Percentiles rank a stretch among this genome's conserved stretches.
These are phyloP conservation scores for Elaeis guineensis DNA, from an alignment of 176 grass and related monocot genomes.

Conservation along the genomic window DNA sequence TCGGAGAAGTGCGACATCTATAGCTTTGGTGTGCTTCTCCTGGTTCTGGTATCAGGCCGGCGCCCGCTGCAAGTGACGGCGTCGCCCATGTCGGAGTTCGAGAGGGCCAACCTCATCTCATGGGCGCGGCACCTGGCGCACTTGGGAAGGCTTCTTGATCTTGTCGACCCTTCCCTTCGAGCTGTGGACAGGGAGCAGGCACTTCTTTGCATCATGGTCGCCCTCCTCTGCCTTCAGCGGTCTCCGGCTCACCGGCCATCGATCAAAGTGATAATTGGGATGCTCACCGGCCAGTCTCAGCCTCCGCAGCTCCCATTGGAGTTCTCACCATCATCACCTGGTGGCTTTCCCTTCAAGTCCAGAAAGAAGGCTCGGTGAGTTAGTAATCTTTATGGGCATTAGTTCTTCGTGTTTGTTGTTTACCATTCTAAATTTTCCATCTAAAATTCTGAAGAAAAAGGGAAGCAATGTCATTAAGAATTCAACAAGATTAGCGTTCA, in stretches of 20 bases:
- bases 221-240: constrained; percentile 83
- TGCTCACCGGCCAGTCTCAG: constrained; percentile 62
- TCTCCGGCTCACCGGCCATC: constrained; percentile 58
- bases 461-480: not conserved
- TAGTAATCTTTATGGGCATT: constrained; percentile 17
- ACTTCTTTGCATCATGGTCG: constrained; percentile 72
- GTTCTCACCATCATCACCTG: constrained; percentile 78
- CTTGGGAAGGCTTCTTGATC: constrained; percentile 67
- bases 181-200: constrained; percentile 65
- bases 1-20: constrained; percentile 99
- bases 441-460: constrained; percentile 24
- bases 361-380: constrained; percentile 59
- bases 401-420: constrained; percentile 29
- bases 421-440: constrained; percentile 23
- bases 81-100: constrained; percentile 83
- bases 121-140: constrained; percentile 84
- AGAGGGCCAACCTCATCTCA: constrained; percentile 81
- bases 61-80: constrained; percentile 76
- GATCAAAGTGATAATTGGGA: constrained; percentile 51
- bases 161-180: constrained; percentile 59
- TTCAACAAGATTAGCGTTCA: not conserved
- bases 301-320: constrained; percentile 63
- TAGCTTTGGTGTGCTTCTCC: constrained; percentile 75
- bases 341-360: constrained; percentile 55
- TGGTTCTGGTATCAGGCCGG: constrained; percentile 86